These are phyloP conservation scores for Aspergillus coremiiformis DNA, from an alignment of 495 filamentous ascomycete genomes.

Conservation along the genomic window DNA sequence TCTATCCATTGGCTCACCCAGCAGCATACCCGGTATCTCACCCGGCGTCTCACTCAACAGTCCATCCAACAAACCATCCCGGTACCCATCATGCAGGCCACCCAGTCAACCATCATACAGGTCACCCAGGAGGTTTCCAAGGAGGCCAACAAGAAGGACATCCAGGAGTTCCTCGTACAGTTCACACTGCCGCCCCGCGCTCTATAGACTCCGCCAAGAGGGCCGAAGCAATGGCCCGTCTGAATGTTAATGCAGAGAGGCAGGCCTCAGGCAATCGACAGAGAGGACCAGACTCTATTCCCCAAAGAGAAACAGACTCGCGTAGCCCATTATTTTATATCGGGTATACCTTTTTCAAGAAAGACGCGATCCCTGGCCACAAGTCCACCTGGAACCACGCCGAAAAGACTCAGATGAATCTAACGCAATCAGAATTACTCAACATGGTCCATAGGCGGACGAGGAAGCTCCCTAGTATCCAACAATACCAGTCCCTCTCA, in stretches of 20 bases:
- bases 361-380: conserved; percentile 22
- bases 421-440: conserved; percentile 22
- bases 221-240: conserved; percentile 12
- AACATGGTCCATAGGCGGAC: conserved; percentile 27
- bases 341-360: conserved; percentile 33
- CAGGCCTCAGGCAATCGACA: neutral
- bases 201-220: conserved; percentile 7
- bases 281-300: neutral
- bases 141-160: neutral
- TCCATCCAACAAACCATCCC: neutral
- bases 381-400: conserved; percentile 25
- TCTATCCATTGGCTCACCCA: neutral
- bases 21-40: neutral
- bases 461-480: conserved; percentile 18
- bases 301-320: conserved; percentile 1
- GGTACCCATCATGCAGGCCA: neutral
- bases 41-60: neutral
- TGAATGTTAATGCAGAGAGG: conserved; percentile 11
- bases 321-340: conserved; percentile 15
- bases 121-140: neutral
- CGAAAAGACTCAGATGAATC: conserved; percentile 23
- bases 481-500: conserved; percentile 29
- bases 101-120: neutral
- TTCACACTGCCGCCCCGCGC: conserved; percentile 4
- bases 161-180: conserved; percentile 7